These are phyloP conservation scores for Alloascoidea hylecoeti DNA, from an alignment of 805 yeast species.

Conservation along the genomic window DNA sequence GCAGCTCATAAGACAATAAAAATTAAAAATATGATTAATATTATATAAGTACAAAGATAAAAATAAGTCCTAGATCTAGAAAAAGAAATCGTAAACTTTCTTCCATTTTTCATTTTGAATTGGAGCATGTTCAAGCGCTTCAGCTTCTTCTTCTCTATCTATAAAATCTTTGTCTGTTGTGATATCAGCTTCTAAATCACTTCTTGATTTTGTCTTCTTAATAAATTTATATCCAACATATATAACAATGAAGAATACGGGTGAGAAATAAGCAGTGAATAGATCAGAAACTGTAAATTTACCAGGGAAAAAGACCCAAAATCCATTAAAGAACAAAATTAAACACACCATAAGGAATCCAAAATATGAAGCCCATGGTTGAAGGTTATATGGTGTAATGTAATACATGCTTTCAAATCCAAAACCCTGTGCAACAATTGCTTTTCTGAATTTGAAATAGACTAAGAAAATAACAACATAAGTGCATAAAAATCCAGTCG, in stretches of 20 bases:
- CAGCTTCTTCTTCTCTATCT: constrained; percentile 18
- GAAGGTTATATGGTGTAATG: constrained; percentile 13
- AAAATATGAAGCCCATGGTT: constrained; percentile 17
- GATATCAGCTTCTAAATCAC: constrained; percentile 19
- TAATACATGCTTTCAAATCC: constrained; percentile 10
- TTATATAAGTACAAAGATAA: too few species aligned
- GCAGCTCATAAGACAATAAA: too few species aligned
- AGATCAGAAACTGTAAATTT: constrained; percentile 19
- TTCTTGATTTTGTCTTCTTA: constrained; percentile 19
- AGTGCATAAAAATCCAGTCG: constrained; percentile 7
- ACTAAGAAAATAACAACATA: constrained; percentile 14
- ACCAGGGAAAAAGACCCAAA: constrained; percentile 25
- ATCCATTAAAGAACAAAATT: constrained; percentile 24
- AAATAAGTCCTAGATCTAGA: too few species aligned
- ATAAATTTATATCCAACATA: constrained; percentile 20
- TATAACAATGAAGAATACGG: constrained; percentile 16
- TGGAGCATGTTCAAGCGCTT: neutral
- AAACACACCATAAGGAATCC: constrained; percentile 12
- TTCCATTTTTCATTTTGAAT: too few species aligned
- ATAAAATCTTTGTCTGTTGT: constrained; percentile 20
- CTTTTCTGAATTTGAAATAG: constrained; percentile 20
- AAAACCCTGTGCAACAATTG: constrained; percentile 17
- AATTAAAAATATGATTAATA: too few species aligned
- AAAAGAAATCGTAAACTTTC: too few species aligned
- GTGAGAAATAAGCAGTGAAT: constrained; percentile 24